These are phyloP conservation scores for Bipolaris sorokiniana DNA, from an alignment of 2,329 filamentous ascomycete species.

Conservation along the genomic window DNA sequence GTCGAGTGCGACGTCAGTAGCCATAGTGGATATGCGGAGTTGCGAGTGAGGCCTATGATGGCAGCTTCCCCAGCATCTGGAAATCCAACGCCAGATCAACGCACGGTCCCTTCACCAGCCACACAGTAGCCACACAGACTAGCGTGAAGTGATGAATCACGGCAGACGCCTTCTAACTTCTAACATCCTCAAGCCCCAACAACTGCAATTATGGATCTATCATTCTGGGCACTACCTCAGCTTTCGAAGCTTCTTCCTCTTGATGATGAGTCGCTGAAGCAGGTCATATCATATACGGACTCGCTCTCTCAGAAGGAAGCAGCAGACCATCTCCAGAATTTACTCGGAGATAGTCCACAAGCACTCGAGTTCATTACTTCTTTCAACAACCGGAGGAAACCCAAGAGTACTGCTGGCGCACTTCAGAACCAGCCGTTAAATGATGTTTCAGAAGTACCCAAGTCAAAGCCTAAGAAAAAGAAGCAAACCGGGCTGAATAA, in stretches of 20 bases:
- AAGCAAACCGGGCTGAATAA: constrained; percentile 50
- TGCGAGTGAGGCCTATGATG: constrained; percentile 29
- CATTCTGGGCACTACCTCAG: constrained; percentile 68
- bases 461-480: constrained; percentile 49
- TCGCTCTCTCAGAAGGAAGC: constrained; percentile 78
- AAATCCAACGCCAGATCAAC: constrained; percentile 3
- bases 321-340: constrained; percentile 82
- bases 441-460: constrained; percentile 40
- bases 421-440: constrained; percentile 24
- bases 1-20: constrained; percentile 77
- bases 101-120: constrained; percentile 20
- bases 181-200: constrained; percentile 3
- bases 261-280: constrained; percentile 81
- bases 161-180: constrained; percentile 11
- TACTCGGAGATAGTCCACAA: constrained; percentile 84
- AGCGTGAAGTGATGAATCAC: constrained; percentile 28
- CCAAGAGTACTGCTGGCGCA: constrained; percentile 35
- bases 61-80: constrained; percentile 12
- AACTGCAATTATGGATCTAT: constrained; percentile 47
- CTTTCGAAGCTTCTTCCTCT: constrained; percentile 82
- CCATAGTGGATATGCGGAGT: constrained; percentile 31
- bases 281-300: constrained; percentile 81
- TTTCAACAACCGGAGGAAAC: constrained; percentile 71
- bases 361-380: constrained; percentile 73
- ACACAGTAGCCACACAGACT: constrained; percentile 27